Base-by-base conservation (phyloP, 495 filamentous ascomycete species). In the Penicillium chermesinum region DNA sequence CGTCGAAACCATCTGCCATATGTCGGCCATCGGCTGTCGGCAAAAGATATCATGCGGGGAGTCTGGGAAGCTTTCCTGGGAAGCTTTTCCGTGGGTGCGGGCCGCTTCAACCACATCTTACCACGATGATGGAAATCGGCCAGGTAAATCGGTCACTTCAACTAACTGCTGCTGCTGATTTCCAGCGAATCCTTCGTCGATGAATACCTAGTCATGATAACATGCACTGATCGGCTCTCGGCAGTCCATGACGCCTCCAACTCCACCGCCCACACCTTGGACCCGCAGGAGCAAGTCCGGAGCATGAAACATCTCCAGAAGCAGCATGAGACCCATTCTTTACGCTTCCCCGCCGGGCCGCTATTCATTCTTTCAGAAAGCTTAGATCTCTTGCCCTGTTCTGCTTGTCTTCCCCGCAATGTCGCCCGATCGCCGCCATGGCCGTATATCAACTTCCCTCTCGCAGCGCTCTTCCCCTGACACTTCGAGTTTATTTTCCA, bases 241-340 rank as follows among this genome's bases (percentile, higher is more conserved):
- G 42, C 42, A 44, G 42, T 44, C 42, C 44, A 46, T 60, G 57
- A 58, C 55, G 58, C 56, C 55, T 36, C 8, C 42, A 22, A 36
- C 12, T 36, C 34, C 42, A 44, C 42, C 42, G 42, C 42, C 42
- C 17, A 21, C 10, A 6, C 19, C 17, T n/a, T 30, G 14, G 42
- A 44, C 42, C 42, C 42, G 42, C 42, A 38, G 38, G 21, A 44
- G 45, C 57, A 21, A 41, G 55, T 61, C 53, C 53, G 53, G 50
- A 49, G 45, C 43, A 25, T 14, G 21, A 37, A 43, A 21, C 46
- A 34, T 4, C 4, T 12, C 33, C 44, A 46, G 32, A 50, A 44
- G 40, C 53, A 57, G 49, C 44, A 38, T 25, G 6, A 7, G 20
- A 47, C 40, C 45, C 43, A 41, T 25, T 42, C 25, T 35, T 33